A percentile compares a stretch with the other conserved stretches of the same genome.
Conservation (phyloP, 257 asterid genomes). For the Paraleonurus japonicus region DNA sequence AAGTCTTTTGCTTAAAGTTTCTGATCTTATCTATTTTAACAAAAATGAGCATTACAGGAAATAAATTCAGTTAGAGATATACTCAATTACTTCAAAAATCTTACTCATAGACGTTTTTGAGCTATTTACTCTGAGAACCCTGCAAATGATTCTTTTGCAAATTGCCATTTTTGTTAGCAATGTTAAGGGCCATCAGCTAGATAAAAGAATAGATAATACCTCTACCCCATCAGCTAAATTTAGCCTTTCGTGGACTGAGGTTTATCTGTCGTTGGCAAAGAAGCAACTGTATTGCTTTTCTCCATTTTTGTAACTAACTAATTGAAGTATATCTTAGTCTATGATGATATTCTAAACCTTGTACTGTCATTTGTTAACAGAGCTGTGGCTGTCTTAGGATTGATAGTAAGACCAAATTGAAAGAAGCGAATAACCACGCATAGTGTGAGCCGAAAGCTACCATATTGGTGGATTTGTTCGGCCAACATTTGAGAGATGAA, state of each 20-base stretch:
- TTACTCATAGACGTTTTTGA: background rate
- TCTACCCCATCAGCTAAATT: background rate
- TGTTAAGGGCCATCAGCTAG: background rate
- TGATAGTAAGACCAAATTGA: constrained; percentile 40
- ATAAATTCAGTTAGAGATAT: background rate
- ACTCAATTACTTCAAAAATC: background rate
- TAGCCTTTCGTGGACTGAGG: background rate
- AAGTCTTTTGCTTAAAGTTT: background rate
- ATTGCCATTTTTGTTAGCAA: background rate
- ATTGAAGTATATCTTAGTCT: background rate
- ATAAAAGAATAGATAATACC: background rate
- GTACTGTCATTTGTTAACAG: constrained; percentile 50
- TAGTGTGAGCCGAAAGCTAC: constrained; percentile 33
- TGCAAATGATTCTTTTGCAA: background rate
- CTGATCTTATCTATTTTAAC: background rate
- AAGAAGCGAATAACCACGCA: constrained; percentile 14
- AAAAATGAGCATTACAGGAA: background rate
- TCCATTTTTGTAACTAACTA: background rate
- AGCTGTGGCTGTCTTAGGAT: constrained; percentile 70
- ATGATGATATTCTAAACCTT: constrained; percentile 32
- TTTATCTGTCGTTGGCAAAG: background rate
- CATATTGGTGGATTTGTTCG: constrained; percentile 45
- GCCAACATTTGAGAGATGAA: constrained; percentile 58
- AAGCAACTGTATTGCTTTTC: background rate
- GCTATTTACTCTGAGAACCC: background rate